These are phyloP conservation scores for Kodamaea leandrae DNA, from an alignment of 805 yeast genomes.

Conservation along the genomic window DNA sequence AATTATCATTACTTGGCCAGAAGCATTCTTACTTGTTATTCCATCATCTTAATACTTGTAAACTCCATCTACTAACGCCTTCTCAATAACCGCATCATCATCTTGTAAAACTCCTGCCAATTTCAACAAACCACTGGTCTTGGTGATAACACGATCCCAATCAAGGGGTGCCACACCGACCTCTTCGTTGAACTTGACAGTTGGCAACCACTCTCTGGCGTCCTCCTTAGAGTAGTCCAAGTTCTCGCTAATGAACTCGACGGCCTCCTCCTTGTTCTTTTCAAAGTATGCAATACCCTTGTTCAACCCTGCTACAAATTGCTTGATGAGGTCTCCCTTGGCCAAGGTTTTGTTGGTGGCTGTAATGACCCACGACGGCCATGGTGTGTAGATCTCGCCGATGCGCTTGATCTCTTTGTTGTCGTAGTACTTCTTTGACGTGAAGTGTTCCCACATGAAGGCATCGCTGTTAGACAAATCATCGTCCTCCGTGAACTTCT, in stretches of 20 bases:
- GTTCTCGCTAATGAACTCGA: conserved; percentile 58
- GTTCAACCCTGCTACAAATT: conserved; percentile 55
- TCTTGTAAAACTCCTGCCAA: conserved; percentile 60
- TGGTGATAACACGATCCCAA: conserved; percentile 47
- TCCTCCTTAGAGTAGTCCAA: conserved; percentile 77
- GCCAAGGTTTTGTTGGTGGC: conserved; percentile 39
- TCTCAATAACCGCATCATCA: conserved; percentile 21
- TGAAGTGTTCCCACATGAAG: conserved; percentile 95
- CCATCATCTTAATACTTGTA: not conserved
- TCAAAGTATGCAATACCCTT: conserved; percentile 69
- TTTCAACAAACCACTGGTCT: conserved; percentile 56
- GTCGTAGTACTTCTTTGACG: conserved; percentile 83
- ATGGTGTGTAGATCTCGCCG: conserved; percentile 90
- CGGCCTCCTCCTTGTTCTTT: conserved; percentile 59
- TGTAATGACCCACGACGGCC: conserved; percentile 93
- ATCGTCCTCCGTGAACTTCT: conserved; percentile 20
- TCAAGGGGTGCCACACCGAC: conserved; percentile 42
- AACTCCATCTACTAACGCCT: conserved; percentile 22
- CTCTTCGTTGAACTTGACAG: conserved; percentile 60
- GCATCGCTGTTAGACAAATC: conserved; percentile 55
- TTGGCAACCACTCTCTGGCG: conserved; percentile 77
- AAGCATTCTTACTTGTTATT: not conserved
- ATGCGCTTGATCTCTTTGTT: conserved; percentile 72
- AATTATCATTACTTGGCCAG: no score
- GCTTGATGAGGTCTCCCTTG: conserved; percentile 21